Evolutionary conservation across 345 rosid species (phyloP).

Genomic region (Populus pruinosa): DNA sequence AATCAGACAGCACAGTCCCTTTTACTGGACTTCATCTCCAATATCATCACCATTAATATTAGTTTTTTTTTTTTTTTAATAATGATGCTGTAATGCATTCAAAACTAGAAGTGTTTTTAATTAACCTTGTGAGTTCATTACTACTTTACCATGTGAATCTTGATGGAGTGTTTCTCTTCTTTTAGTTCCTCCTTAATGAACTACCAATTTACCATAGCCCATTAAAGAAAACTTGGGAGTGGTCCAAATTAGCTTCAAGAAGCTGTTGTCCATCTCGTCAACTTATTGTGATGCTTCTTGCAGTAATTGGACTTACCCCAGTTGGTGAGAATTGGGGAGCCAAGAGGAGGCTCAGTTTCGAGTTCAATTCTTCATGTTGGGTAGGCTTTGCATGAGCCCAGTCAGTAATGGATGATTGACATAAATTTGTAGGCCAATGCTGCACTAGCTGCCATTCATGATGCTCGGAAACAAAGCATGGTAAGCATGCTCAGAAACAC

Average conservation of each 20-base stretch:
- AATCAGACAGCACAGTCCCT: neutral
- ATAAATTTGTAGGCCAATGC: neutral
- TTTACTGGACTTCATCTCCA: neutral
- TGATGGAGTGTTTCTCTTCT: neutral
- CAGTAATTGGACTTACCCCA: neutral
- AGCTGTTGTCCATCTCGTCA: neutral
- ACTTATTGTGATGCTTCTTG: neutral
- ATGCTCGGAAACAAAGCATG: neutral
- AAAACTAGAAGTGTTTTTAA: neutral
- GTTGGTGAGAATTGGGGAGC: neutral
- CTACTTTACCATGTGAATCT: neutral
- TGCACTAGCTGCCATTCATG: too few relatives aligned
- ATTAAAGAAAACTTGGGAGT: neutral
- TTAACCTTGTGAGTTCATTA: neutral
- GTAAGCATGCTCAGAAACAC: neutral
- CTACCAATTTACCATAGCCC: neutral
- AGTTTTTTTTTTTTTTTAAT: neutral
- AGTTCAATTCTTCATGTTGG: neutral
- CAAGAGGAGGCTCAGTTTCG: neutral
- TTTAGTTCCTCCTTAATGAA: neutral
- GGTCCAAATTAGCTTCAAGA: neutral
- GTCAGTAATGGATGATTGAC: neutral
- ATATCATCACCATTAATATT: neutral
- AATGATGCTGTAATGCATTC: neutral
- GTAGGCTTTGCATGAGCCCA: neutral